Percentiles rank a stretch among this genome's conserved stretches.
Evolutionary conservation across 2,329 filamentous ascomycete species (phyloP).

Genomic region (Cercospora beticola): DNA sequence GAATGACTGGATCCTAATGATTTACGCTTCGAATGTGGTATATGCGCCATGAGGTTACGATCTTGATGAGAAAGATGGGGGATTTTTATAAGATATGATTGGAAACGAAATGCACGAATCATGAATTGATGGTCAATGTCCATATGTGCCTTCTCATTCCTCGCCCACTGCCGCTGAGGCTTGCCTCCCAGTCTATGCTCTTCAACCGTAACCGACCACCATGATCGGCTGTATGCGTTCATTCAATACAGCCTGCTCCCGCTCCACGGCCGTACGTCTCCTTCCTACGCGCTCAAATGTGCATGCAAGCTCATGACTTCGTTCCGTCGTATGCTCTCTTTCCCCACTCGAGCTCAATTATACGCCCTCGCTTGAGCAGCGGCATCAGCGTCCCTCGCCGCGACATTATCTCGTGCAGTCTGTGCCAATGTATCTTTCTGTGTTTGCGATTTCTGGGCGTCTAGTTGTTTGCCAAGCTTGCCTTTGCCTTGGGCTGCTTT

Average conservation of each 20-base stretch:
- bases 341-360: slow-evolving; percentile 26
- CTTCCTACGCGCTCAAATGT: no score
- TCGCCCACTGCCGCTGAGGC: neutral
- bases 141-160: neutral
- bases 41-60: neutral
- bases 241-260: neutral
- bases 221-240: neutral
- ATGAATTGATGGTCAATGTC: neutral
- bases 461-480: slow-evolving; percentile 69
- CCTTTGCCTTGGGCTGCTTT: slow-evolving; percentile 61
- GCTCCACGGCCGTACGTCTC: neutral
- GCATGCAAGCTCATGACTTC: neutral
- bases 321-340: neutral
- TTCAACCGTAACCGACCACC: neutral
- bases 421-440: slow-evolving; percentile 66
- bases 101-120: neutral
- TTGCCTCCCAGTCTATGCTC: neutral
- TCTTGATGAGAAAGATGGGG: neutral
- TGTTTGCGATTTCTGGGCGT: slow-evolving; percentile 74
- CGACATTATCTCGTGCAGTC: slow-evolving; percentile 64
- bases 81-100: neutral
- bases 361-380: slow-evolving; percentile 56
- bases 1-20: neutral
- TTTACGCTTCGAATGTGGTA: neutral
- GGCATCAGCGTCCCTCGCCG: slow-evolving; percentile 66